These are phyloP conservation scores for Schrenkiella parvula DNA, from an alignment of 345 rosid genomes.

Conservation along the genomic window DNA sequence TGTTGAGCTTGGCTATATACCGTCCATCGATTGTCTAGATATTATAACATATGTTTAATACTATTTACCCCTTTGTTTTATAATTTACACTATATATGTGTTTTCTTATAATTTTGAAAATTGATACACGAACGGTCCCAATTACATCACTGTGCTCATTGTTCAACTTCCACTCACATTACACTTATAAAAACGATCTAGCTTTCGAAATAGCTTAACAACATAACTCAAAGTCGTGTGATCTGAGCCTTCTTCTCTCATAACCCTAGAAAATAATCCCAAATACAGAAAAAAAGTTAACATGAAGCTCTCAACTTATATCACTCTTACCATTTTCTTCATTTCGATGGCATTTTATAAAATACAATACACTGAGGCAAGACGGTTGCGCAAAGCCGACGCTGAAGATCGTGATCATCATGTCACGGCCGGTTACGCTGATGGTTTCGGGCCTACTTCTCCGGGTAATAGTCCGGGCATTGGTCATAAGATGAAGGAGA, in stretches of 20 bases:
- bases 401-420: constrained; percentile 14
- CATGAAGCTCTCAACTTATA: constrained; percentile 18
- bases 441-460: constrained; percentile 35
- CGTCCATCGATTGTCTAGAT: constrained; percentile 16
- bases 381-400: constrained; percentile 1
- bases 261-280: not conserved
- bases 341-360: not conserved
- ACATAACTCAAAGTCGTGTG: not conserved
- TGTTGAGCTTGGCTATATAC: constrained; percentile 9
- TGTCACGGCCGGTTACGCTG: constrained; percentile 8
- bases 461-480: constrained; percentile 48
- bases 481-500: constrained; percentile 32
- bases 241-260: constrained; percentile 11
- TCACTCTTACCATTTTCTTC: constrained; percentile 4
- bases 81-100: not conserved
- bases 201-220: not conserved
- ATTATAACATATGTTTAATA: constrained; percentile 5
- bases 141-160: constrained; percentile 14
- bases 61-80: not conserved
- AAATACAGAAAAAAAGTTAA: not conserved
- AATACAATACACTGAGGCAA: constrained; percentile 3
- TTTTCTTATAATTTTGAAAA: constrained; percentile 6
- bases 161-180: constrained; percentile 32
- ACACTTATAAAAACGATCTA: constrained; percentile 23
- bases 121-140: constrained; percentile 22